Evolutionary conservation across 805 yeast genomes (phyloP).

Genomic region (Maudiozyma bulderi): DNA sequence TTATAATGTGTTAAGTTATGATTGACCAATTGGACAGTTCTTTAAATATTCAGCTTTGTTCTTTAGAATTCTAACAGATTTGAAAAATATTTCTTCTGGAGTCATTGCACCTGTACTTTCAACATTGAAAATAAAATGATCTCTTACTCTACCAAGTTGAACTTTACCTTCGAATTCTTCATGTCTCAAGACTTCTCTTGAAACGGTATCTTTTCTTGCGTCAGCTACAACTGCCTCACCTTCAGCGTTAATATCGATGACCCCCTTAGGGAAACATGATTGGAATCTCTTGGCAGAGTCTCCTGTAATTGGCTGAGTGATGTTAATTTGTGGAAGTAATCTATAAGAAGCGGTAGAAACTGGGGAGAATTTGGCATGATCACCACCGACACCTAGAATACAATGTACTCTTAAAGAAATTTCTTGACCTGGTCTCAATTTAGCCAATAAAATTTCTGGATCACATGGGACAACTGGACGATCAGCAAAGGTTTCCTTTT

Average conservation of each 20-base stretch:
- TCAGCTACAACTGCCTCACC: conserved; percentile 77
- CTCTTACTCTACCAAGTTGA: conserved; percentile 81
- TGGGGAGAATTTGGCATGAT: conserved; percentile 96
- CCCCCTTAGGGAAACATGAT: conserved; percentile 90
- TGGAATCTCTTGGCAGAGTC: conserved; percentile 69
- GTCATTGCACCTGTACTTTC: conserved; percentile 96
- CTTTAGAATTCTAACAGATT: conserved; percentile 74
- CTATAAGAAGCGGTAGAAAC: conserved; percentile 95
- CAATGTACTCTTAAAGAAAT: conserved; percentile 85
- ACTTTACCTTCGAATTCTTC: conserved; percentile 84
- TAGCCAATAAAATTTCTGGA: conserved; percentile 84
- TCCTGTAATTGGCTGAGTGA: conserved; percentile 65
- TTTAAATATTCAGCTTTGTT: conserved; percentile 76
- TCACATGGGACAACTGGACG: conserved; percentile 68
- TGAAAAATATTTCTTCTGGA: conserved; percentile 91
- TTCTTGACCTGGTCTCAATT: conserved; percentile 95
- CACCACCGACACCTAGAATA: conserved; percentile 82
- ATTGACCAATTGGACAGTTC: conserved; percentile 65
- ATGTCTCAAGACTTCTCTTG: conserved; percentile 92
- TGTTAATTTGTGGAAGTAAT: conserved; percentile 78
- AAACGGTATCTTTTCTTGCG: conserved; percentile 91
- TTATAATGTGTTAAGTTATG: conserved; percentile 4
- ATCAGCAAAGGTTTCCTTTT: conserved; percentile 57
- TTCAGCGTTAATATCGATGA: conserved; percentile 58
- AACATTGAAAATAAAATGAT: conserved; percentile 87